These are phyloP conservation scores for Catunica adiposa DNA, from an alignment of 2,329 filamentous ascomycete species.

Conservation along the genomic window DNA sequence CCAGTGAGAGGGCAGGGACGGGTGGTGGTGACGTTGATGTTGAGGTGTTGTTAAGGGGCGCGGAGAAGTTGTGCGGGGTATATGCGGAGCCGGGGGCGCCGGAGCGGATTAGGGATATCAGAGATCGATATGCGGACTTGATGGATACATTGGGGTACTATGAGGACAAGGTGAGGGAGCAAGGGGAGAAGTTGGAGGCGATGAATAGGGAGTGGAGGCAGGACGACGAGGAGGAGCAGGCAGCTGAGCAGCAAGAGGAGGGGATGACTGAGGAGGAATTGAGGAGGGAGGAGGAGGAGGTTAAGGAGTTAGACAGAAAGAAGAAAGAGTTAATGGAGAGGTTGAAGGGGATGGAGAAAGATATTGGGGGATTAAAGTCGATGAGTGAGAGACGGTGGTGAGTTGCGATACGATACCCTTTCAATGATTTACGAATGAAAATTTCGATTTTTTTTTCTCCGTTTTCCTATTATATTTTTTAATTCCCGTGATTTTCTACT, in stretches of 20 bases:
- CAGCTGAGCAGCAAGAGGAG: conserved; percentile 28
- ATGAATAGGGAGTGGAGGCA: conserved; percentile 51
- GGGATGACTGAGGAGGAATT: conserved; percentile 52
- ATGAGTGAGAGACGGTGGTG: conserved; percentile 25
- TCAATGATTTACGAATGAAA: neutral
- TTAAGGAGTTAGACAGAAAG: conserved; percentile 37
- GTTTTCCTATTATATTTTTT: no score
- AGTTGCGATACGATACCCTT: neutral
- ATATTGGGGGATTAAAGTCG: conserved; percentile 36
- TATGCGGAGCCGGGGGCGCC: conserved; percentile 68
- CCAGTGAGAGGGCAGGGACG: conserved; percentile 20
- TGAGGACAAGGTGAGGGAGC: conserved; percentile 62
- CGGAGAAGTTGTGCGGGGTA: conserved; percentile 77
- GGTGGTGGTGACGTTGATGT: conserved; percentile 63
- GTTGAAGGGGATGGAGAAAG: conserved; percentile 37
- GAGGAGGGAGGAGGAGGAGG: conserved; percentile 50
- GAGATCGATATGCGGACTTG: conserved; percentile 55
- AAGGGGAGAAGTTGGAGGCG: conserved; percentile 53
- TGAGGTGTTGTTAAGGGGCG: conserved; percentile 66
- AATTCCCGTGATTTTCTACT: no score
- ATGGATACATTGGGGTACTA: conserved; percentile 62
- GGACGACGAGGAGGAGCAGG: conserved; percentile 35
- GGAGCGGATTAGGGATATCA: conserved; percentile 57
- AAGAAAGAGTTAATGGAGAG: conserved; percentile 39
- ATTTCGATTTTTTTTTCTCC: neutral